Evolutionary conservation across 208 protist genomes (phyloP), one percentile per base, ranked within the genome.

Genomic region (Trypanosoma lewisi): DNA sequence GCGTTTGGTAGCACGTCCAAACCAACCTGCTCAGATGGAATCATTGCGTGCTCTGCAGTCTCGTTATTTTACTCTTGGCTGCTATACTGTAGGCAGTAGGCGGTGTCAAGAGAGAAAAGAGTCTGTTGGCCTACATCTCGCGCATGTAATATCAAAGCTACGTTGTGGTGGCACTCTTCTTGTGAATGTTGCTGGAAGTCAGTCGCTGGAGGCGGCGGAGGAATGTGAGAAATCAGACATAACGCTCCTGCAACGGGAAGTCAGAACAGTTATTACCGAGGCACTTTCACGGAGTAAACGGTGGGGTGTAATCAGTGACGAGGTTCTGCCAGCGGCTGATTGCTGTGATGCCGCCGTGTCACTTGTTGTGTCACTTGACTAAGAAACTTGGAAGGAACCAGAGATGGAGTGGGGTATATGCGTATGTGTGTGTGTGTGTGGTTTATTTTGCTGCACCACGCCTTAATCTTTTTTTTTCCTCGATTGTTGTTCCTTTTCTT

Each of bases 281-380:
- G 65, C 57, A 19, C 49, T 70, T 39, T 56, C 47, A 16, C 56
- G 57, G 4, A 19, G n/a, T 30, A 67, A 70, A 9, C 73, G 85
- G 14, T 86, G 82, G 71, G 82, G 85, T 44, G 78, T 74, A 47
- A 71, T 92, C 33, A 85, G 71, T 21, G 85, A 87, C 33, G 82
- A 92, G 62, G 74, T 92, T 52, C 70, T 89, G 52, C 85, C 85
- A 0, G 69, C 82, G 3, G 79, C 80, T 56, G 85, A 91, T 62
- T 66, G 63, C 25, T 63, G 71, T 63, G 85, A 77, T 45, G 79
- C 74, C 55, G 79, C 80, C 41, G 71, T 84, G 19, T 80, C 82
- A 11, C 68, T 89, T 21, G 63, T 87, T 49, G 67, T 91, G 4
- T 70, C 72, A 37, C 71, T 91, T 7, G 72, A 84, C 51, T 85